Evolutionary conservation across 2,329 filamentous ascomycete genomes (phyloP), one percentile per base, ranked within the genome.

Genomic region (Basipetospora sp.): DNA sequence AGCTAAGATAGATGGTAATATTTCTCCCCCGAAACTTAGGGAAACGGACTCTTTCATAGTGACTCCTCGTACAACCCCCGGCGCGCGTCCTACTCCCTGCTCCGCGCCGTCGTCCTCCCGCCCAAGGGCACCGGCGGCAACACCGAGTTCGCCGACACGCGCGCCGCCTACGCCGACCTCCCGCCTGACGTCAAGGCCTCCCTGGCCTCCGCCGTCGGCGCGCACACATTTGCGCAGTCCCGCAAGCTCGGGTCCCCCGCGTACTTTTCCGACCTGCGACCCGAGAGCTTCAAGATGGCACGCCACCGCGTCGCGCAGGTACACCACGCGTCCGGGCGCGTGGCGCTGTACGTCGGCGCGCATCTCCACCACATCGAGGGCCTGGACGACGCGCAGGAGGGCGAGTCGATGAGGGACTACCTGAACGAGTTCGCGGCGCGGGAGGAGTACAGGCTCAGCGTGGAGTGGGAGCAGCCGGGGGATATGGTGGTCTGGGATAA

Each of bases 401-500:
- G 56, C 5, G 46, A 51, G 18, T 46, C 50, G 9, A 43, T 65
- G 29, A 44, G 65, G 3, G 49, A 57, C 10, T 50, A 43, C n/a
- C 50, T 73, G n/a, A 63, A 63, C 28, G 46, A 47, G 3, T 67
- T 71, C 47, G 62, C 57, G 1, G 63, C 60, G 4, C 62, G 67
- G 51, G 49, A 57, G 1, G 64, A 65, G 46, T 67, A 68, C 44
- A 49, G 59, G 0, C 41, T 64, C 6, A 57, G 53, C 5, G 56
- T 73, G 3, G 49, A 55, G 29, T 76, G 69, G 70, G 44, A 62
- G 19, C 48, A 61, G 6, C 46, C 53, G 0, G 61, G 66, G 0
- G 71, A 75, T 47, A 33, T 75, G 40, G 49, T 75, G 13, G 58
- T 71, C 14, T 76, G 72, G 71, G 71, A 77, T 45, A 76, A 76